phyloP scores from a whole-genome alignment of 176 grass and related monocot species.

The Areca catechu region DNA sequence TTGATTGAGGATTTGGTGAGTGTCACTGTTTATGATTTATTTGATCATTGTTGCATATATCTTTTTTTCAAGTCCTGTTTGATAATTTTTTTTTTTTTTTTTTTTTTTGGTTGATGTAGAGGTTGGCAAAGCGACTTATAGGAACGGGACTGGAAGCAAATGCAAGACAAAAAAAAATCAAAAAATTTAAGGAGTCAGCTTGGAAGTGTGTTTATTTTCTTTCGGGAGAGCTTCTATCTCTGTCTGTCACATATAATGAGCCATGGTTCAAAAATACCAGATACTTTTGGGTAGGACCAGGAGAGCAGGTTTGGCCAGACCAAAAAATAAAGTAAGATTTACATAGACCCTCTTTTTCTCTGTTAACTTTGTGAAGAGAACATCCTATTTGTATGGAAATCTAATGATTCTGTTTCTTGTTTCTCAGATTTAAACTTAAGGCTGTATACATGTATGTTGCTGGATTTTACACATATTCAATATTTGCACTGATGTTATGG shows the following conservation, averaged over 20 bases:
- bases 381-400: too few relatives aligned
- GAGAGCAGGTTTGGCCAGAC: slow-evolving; percentile 20
- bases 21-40: too few relatives aligned
- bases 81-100: slow-evolving; percentile 12
- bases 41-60: too few relatives aligned
- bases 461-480: slow-evolving; percentile 19
- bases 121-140: slow-evolving; percentile 43
- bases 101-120: slow-evolving; percentile 19
- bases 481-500: slow-evolving; percentile 19
- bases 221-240: slow-evolving; percentile 7
- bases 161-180: slow-evolving; percentile 46
- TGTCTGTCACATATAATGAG: slow-evolving; percentile 6
- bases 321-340: slow-evolving; percentile 20
- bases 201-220: slow-evolving; percentile 68
- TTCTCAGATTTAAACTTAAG: slow-evolving; percentile 16
- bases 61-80: neutral
- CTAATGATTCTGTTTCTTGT: neutral
- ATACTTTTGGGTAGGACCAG: slow-evolving; percentile 19
- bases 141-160: slow-evolving; percentile 17
- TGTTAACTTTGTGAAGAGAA: too few relatives aligned
- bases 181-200: slow-evolving; percentile 74
- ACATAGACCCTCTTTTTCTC: too few relatives aligned
- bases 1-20: too few relatives aligned
- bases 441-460: slow-evolving; percentile 21
- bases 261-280: neutral